Conservation (phyloP, 306 rosid genomes). For the Vigna nakashimae region DNA sequence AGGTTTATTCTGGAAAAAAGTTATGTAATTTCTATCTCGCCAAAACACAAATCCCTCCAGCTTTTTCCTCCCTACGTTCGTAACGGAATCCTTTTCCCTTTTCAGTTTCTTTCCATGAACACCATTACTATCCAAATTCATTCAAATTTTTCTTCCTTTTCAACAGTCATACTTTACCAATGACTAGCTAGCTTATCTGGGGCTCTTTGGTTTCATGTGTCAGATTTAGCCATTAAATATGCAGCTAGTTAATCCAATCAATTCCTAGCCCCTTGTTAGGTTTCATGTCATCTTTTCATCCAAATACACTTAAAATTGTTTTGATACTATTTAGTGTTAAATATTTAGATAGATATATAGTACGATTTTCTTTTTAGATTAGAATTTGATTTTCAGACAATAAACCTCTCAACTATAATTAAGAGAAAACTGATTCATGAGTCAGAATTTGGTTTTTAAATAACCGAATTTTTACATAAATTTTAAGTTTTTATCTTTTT, state of each 20-base stretch:
- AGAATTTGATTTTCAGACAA: too few species aligned
- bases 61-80: not conserved
- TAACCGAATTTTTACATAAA: too few species aligned
- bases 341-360: too few species aligned
- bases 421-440: too few species aligned
- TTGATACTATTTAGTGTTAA: too few species aligned
- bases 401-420: too few species aligned
- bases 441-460: too few species aligned
- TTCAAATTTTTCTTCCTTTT: not conserved
- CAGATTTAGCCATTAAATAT: constrained; percentile 5
- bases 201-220: not conserved
- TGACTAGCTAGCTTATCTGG: not conserved
- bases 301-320: too few species aligned
- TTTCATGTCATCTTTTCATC: too few species aligned
- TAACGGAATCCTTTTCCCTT: not conserved
- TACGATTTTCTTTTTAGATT: too few species aligned
- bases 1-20: too few species aligned
- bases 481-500: too few species aligned
- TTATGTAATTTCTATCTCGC: not conserved
- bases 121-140: not conserved
- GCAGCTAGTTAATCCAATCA: not conserved
- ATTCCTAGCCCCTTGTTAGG: not conserved
- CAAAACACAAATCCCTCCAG: not conserved
- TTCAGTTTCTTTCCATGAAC: not conserved
- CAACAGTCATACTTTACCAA: not conserved